Evolutionary conservation across 2,329 filamentous ascomycete species (phyloP).

Genomic region (Cyclaneusma minus): DNA sequence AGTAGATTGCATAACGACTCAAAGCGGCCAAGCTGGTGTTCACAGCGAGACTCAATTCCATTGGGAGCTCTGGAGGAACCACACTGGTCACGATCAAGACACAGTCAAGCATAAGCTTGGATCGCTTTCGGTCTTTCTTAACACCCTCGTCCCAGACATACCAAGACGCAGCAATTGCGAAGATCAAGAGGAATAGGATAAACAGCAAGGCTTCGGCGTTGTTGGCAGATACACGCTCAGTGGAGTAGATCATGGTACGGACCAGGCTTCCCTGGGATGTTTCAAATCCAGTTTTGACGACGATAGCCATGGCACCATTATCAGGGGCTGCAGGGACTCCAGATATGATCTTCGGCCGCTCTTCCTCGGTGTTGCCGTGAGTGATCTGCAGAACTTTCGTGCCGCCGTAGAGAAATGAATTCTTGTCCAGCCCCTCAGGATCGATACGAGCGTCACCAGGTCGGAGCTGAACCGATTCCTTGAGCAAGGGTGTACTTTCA

Average conservation of each 20-base stretch:
- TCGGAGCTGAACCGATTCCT: constrained; percentile 86
- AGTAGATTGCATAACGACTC: constrained; percentile 94
- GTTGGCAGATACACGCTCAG: constrained; percentile 95
- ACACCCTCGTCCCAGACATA: constrained; percentile 99
- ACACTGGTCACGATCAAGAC: constrained; percentile 96
- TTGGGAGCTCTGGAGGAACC: constrained; percentile 93
- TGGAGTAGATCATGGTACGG: constrained; percentile 98
- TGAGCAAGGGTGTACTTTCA: constrained; percentile 90
- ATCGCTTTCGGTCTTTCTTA: constrained; percentile 83
- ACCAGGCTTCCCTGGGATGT: constrained; percentile 96
- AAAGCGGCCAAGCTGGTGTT: constrained; percentile 93
- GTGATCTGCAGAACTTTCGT: constrained; percentile 96
- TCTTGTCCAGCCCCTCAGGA: constrained; percentile 87
- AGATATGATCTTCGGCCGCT: constrained; percentile 53
- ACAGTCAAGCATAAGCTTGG: constrained; percentile 92
- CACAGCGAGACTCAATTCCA: constrained; percentile 94
- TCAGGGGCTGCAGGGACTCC: constrained; percentile 78
- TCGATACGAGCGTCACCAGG: constrained; percentile 70
- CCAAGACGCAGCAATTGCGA: constrained; percentile 94
- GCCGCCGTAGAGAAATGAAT: constrained; percentile 88
- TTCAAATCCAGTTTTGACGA: constrained; percentile 96
- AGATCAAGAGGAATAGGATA: constrained; percentile 90
- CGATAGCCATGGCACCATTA: constrained; percentile 82
- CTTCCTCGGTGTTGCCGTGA: constrained; percentile 66
- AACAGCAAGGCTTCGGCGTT: constrained; percentile 94